Conservation (phyloP, 1,139 yeast genomes). For the Suhomyces bokatorum region DNA sequence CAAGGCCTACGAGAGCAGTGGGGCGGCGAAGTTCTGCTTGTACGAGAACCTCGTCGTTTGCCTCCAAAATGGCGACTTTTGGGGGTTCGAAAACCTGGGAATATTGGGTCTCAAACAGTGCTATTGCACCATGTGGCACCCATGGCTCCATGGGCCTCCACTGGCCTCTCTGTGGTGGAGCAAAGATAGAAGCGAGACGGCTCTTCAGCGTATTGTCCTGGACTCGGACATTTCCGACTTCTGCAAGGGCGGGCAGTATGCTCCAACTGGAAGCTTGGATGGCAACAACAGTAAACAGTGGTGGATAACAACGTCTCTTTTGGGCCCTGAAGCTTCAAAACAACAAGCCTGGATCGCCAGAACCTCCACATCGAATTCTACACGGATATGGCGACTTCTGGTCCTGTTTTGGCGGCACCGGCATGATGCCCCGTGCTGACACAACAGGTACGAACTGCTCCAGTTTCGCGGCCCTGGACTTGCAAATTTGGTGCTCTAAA, state of each 20-base stretch:
- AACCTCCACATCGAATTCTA: conserved; percentile 1
- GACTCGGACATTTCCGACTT: no score
- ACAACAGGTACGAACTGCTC: background rate
- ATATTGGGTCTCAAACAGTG: no score
- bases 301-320: background rate
- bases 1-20: conserved; percentile 3
- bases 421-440: background rate
- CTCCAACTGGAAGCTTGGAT: no score
- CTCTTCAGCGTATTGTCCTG: no score
- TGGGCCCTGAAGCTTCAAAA: background rate
- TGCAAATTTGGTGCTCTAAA: background rate
- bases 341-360: background rate
- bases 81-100: no score
- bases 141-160: no score
- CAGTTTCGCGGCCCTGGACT: background rate
- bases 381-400: background rate
- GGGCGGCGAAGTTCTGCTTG: conserved; percentile 1
- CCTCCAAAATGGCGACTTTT: background rate
- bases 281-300: background rate
- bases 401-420: background rate
- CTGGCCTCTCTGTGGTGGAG: background rate
- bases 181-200: no score
- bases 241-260: no score
- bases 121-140: background rate
- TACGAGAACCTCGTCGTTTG: background rate